A percentile compares a stretch with the other conserved stretches of the same genome.
phyloP scores from a whole-genome alignment of 164 flowering plant genomes.

The Protea cynaroides region DNA sequence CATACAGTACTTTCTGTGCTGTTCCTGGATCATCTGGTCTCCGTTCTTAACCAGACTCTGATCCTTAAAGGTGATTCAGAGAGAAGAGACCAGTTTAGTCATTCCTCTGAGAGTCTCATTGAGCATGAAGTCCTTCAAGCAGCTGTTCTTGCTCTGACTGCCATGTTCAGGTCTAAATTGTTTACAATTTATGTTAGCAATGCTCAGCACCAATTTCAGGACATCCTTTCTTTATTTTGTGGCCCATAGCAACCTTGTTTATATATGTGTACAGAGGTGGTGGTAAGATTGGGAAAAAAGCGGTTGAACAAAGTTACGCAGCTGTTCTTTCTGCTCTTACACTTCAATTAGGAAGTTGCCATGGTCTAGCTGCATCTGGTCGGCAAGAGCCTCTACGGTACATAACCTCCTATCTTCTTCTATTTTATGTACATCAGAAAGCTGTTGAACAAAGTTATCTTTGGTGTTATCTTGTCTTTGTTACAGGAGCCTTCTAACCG shows the following conservation, averaged over 20 bases:
- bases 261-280: conserved; percentile 65
- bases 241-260: conserved; percentile 5
- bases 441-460: no score
- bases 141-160: conserved; percentile 77
- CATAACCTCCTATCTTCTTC: background rate
- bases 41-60: conserved; percentile 51
- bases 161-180: conserved; percentile 66
- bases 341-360: conserved; percentile 83
- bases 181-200: background rate
- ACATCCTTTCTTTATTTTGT: background rate
- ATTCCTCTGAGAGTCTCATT: conserved; percentile 23
- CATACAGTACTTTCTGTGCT: conserved; percentile 63
- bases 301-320: conserved; percentile 80
- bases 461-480: background rate
- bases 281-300: conserved; percentile 84
- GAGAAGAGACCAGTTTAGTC: conserved; percentile 42
- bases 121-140: conserved; percentile 66
- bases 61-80: conserved; percentile 35
- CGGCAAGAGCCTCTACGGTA: conserved; percentile 77
- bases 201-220: background rate
- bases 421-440: no score
- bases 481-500: conserved; percentile 63
- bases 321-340: conserved; percentile 69
- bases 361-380: conserved; percentile 60
- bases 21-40: conserved; percentile 75